Conservation (phyloP, 2,329 filamentous ascomycete species). For the Acarospora socialis region DNA sequence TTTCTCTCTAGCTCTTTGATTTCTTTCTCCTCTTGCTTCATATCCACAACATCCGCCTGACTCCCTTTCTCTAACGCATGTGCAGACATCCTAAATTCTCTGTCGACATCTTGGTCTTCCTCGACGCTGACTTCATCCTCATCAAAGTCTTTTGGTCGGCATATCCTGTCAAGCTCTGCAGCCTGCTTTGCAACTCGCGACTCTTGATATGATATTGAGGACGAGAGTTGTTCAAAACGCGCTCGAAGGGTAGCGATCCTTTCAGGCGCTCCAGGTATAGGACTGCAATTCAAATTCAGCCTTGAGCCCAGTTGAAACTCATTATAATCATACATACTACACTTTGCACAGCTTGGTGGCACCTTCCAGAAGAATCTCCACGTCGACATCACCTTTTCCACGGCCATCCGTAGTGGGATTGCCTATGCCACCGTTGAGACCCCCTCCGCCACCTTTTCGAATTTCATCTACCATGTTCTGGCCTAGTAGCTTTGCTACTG, state of each 20-base stretch:
- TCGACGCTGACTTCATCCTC: slow-evolving; percentile 42
- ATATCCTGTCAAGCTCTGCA: slow-evolving; percentile 58
- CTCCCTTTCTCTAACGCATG: too few species aligned
- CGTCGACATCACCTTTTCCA: slow-evolving; percentile 60
- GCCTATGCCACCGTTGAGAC: slow-evolving; percentile 35
- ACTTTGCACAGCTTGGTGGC: slow-evolving; percentile 84
- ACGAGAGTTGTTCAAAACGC: slow-evolving; percentile 54
- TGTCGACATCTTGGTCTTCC: slow-evolving; percentile 37
- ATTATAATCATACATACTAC: slow-evolving; percentile 40
- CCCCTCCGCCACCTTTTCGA: slow-evolving; percentile 40
- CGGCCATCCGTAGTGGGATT: slow-evolving; percentile 28
- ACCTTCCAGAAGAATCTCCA: slow-evolving; percentile 69
- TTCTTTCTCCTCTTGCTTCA: slow-evolving; percentile 35
- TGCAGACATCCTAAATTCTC: too few species aligned
- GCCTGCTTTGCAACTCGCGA: slow-evolving; percentile 62
- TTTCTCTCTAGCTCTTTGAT: slow-evolving; percentile 48
- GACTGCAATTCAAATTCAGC: too few species aligned
- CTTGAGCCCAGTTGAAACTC: slow-evolving; percentile 10
- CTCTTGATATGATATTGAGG: slow-evolving; percentile 70
- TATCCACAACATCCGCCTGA: too few species aligned
- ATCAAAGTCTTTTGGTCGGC: slow-evolving; percentile 43
- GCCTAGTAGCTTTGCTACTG: slow-evolving; percentile 79
- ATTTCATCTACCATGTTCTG: slow-evolving; percentile 76
- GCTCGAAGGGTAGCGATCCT: slow-evolving; percentile 58
- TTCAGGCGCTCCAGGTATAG: slow-evolving; percentile 63